phyloP scores from a whole-genome alignment of 1,284 basidiomycete species.

The Pascua guehoae region DNA sequence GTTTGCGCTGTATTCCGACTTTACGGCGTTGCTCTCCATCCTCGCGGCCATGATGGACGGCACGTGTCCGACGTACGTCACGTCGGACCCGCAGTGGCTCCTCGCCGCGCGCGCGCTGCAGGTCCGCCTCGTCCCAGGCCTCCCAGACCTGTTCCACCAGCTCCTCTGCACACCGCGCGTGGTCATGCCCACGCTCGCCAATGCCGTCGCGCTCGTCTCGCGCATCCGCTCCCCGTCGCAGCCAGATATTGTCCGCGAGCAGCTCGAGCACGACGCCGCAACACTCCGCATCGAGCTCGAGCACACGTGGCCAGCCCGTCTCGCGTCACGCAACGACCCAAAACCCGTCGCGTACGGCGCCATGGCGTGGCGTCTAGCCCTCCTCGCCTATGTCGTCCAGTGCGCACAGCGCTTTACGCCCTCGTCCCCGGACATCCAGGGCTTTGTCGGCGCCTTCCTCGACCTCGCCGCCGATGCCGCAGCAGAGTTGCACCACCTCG shows the following conservation, averaged over 20 bases:
- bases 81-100: slow-evolving; percentile 5
- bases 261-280: slow-evolving; percentile 4
- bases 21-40: slow-evolving; percentile 5
- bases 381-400: slow-evolving; percentile 5
- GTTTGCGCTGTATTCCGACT: slow-evolving; percentile 5
- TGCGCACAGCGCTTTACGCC: slow-evolving; percentile 2
- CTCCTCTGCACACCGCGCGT: slow-evolving; percentile 4
- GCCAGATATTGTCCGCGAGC: slow-evolving; percentile 4
- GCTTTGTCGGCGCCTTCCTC: background rate
- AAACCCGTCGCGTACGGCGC: slow-evolving; percentile 6
- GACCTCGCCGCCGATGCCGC: slow-evolving; percentile 1
- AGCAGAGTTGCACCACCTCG: slow-evolving; percentile 4
- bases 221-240: background rate
- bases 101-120: slow-evolving; percentile 10
- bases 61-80: slow-evolving; percentile 1
- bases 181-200: slow-evolving; percentile 3
- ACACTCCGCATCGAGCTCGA: slow-evolving; percentile 9
- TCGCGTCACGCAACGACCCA: slow-evolving; percentile 2
- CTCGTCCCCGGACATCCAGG: background rate
- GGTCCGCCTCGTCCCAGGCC: background rate
- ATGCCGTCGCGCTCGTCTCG: slow-evolving; percentile 1
- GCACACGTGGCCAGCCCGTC: slow-evolving; percentile 4
- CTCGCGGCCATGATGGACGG: slow-evolving; percentile 2
- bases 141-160: slow-evolving; percentile 8
- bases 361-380: slow-evolving; percentile 4